Base-by-base conservation (phyloP, 306 rosid species). In the Prosopis cineraria region DNA sequence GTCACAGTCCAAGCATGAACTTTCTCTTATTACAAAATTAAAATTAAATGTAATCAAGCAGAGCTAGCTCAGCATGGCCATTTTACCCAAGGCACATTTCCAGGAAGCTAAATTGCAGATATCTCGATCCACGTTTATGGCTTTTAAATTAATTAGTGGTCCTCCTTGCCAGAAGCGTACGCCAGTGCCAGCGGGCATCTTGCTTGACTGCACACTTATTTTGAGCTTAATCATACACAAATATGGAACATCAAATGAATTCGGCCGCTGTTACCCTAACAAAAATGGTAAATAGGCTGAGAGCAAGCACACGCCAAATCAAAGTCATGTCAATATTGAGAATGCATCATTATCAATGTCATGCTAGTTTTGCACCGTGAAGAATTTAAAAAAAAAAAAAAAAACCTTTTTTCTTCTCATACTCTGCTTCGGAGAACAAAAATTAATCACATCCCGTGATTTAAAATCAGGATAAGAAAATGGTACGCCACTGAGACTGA, bases 401-500 rank as follows among this genome's bases (percentile, higher is more conserved):
- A 92, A 81, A 68, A 94, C 89, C 19, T 78, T 80, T 81, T 22
- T 82, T 80, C 90, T 92, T 92, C 80, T 89, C 95, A 53, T 86
- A 75, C 81, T 94, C 97, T 30, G 87, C 95, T 78, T 94, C 97
- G 97, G 68, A 89, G 93, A 75, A 92, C 95, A 63, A 88, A 90
- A 78, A 90, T 88, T 27, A 30, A 60, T 60, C 11, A 14, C 45
- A 9, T 9, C 14, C 34, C 69, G 3, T 64, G 0, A 7, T 64
- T 19, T 19, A 34, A 19, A 34, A 64, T 20, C 30, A 53, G 22
- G 3, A 53, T 22, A 53, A 53, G 60, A 22, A 53, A 53, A 53
- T 20, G 30, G 25, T n/a, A 40, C 6, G 16, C 3, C 14, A 43
- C 12, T 40, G 1, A 43, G 17, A 43, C 11, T 43, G 16, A 43